Conservation (phyloP, 2,329 filamentous ascomycete species). For the Venturia asperata region DNA sequence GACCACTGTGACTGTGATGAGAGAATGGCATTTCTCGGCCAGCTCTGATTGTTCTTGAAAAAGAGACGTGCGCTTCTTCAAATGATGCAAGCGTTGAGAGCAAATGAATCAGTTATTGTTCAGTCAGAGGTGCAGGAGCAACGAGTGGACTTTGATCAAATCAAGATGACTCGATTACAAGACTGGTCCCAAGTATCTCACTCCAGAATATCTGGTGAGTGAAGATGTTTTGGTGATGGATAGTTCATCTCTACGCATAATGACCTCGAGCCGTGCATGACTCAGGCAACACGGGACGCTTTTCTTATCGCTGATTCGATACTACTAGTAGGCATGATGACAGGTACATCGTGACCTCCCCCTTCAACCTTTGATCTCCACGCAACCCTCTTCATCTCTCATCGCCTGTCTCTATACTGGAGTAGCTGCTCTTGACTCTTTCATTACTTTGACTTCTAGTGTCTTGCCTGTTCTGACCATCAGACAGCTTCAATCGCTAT, state of each 20-base stretch:
- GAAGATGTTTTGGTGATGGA: not conserved
- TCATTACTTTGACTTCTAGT: not conserved
- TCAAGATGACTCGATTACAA: not conserved
- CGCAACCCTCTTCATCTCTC: slow-evolving; percentile 26
- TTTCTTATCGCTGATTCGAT: slow-evolving; percentile 14
- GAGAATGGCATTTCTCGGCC: slow-evolving; percentile 73
- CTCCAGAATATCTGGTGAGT: not conserved
- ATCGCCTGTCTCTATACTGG: not conserved
- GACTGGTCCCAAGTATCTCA: not conserved
- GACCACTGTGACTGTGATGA: slow-evolving; percentile 95
- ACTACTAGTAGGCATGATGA: not conserved
- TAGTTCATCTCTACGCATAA: not conserved
- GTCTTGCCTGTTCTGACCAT: not conserved
- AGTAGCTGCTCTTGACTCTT: not conserved
- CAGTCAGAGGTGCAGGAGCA: not conserved
- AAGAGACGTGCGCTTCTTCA: not conserved
- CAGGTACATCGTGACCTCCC: not conserved
- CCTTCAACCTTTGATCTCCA: slow-evolving; percentile 22
- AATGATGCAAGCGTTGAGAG: not conserved
- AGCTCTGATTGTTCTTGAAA: not conserved
- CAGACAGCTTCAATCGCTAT: not conserved
- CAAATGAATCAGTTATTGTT: not conserved
- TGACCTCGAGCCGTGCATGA: not conserved
- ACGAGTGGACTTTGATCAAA: not conserved
- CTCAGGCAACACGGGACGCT: not conserved